Base-by-base conservation (phyloP, 805 yeast genomes). In the Metschnikowia aberdeeniae region DNA sequence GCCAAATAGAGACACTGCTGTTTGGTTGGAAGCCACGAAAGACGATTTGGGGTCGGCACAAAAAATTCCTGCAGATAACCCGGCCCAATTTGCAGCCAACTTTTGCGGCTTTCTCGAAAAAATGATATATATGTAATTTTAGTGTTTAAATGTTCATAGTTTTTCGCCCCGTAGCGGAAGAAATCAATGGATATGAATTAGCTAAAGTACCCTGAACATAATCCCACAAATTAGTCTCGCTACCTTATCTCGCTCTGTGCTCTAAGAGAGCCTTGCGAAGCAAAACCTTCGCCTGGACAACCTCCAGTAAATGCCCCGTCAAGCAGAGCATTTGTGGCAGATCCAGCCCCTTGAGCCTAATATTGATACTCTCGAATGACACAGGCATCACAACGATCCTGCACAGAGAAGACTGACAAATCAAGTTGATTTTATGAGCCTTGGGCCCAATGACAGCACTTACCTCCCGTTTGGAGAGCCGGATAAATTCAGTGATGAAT, bases 361-460 rank as follows among this genome's bases (percentile, higher is more conserved):
- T 36, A 33, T 40, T 36, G 40, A 47, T 35, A n/a, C 48, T 42
- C 17, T 51, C 53, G 13, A 44, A 41, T 3, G 50, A 46, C 8
- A 51, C 41, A 6, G 56, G 55, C 13, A 49, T 33, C 7, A 51
- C 45, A 10, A 48, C 45, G 6, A 53, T 51, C 4, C 49, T 43
- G 40, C 55, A 53, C 12, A 34, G 44, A 10, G 55, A 42, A 6
- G 42, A 35, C n/a, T 37, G 26, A 17, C 46, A 38, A 17, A 53
- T 51, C 33, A 40, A 31, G 31, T 20, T 12, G 6, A 53, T 51
- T 20, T 49, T 36, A 12, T 28, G 32, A 4, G 45, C 52, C 9
- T 45, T 43, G 2, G 50, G 50, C 5, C 56, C 55, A 5, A 53
- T 43, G 5, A 51, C 33, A 5, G 49, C 47, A 13, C 49, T 40